These are phyloP conservation scores for Trametes pubescens DNA, from an alignment of 1,284 basidiomycete genomes.

Conservation along the genomic window DNA sequence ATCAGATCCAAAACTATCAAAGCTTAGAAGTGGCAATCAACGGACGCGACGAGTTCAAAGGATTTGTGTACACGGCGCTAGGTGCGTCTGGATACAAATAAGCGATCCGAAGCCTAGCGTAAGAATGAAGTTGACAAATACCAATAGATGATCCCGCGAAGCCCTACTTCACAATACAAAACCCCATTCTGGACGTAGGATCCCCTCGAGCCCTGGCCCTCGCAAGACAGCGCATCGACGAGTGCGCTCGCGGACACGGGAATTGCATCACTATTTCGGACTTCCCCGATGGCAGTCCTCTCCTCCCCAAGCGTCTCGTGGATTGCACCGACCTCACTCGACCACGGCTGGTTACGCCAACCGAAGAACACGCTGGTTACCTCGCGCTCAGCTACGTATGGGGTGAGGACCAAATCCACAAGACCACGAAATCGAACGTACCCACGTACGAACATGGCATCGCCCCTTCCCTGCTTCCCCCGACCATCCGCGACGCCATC, in stretches of 20 bases:
- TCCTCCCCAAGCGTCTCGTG: constrained; percentile 20
- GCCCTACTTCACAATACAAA: neutral
- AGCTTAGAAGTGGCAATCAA: too few relatives aligned
- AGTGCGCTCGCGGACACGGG: constrained; percentile 3
- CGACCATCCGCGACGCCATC: constrained; percentile 15
- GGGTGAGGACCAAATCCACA: constrained; percentile 19
- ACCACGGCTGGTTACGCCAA: neutral
- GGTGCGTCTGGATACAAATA: too few relatives aligned
- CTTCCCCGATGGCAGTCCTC: too few relatives aligned
- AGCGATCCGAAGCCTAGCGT: neutral
- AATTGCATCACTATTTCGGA: too few relatives aligned
- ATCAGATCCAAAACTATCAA: too few relatives aligned
- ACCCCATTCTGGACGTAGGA: neutral
- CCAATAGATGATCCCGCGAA: constrained; percentile 5
- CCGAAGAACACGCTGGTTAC: constrained; percentile 1
- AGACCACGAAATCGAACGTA: constrained; percentile 5
- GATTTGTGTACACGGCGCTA: neutral
- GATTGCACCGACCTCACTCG: constrained; percentile 15
- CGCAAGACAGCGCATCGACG: neutral
- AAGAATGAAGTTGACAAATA: neutral
- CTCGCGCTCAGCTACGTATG: constrained; percentile 28
- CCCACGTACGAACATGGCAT: neutral
- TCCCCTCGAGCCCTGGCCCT: neutral
- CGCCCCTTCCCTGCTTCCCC: constrained; percentile 2
- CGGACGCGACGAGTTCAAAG: too few relatives aligned